Base-by-base conservation (phyloP, 306 rosid genomes). In the Vigna angularis region DNA sequence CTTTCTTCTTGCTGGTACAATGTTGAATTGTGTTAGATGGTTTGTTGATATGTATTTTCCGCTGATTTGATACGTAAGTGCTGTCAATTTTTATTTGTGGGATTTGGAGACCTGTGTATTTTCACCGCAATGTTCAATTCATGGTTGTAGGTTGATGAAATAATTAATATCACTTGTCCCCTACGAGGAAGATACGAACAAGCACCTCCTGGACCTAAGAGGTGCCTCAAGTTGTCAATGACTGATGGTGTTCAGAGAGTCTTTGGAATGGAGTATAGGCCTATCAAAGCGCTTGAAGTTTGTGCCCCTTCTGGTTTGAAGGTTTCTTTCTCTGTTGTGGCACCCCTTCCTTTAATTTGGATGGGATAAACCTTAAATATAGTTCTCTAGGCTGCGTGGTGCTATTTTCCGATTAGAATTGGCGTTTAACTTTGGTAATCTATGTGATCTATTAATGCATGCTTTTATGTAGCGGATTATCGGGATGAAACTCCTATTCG, bases 181-280 rank as follows among this genome's bases (percentile, higher is more conserved):
- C 91, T 92, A 9, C 83, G 79, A 57, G 67, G 83, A 36, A 92
- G 98, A 86, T 92, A 92, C 74, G 87, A 91, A 70, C 74, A 83
- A 73, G 89, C 98, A 34, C 75, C 90, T 59, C 85, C 91, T 1
- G 88, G 89, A 24, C 57, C 78, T 74, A 92, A 95, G 82, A 87
- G 98, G 86, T 91, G 97, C 77, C 89, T 95, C 24, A 95, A 95
- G 79, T 64, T 95, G 79, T 95, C 98, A 2, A 85, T 95, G 91
- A 95, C 98, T 0, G 98, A 95, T 66, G 98, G 98, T 16, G 72
- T 88, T 75, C 98, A 92, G 73, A 90, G 91, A 26, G 90, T 92
- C 12, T 86, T 87, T 73, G 98, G 88, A 70, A 88, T 95, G 98
- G 98, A 95, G 83, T 95, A 95, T 83, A 83, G 98, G 84, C 90